Evolutionary conservation across 148 eudicot genomes (phyloP), one percentile per base, ranked within the genome.

Genomic region (Tetragonia tetragonoides): DNA sequence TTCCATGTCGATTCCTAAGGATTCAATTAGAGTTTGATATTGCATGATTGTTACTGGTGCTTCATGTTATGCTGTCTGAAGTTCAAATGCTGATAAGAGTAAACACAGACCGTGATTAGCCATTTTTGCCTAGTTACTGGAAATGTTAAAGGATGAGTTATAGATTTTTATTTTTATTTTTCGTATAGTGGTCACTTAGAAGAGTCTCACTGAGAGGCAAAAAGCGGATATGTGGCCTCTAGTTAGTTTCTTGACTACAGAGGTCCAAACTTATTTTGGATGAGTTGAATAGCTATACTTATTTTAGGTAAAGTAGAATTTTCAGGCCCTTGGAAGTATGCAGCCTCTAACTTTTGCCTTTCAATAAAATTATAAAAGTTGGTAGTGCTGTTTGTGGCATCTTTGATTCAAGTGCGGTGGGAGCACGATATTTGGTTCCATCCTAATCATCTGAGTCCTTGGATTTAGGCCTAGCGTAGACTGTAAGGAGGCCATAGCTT

Each of bases 361-460:
- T 42, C 14, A 3, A 12, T 61, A 38, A 59, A 12, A 1, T 64
- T 64, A 49, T 70, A 77, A 70, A 12, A 44, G 79, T 80, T 75
- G 70, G 80, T 66, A 64, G 56, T 66, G 41, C 53, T 71, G 59
- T 70, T 53, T 76, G 66, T 68, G 73, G 74, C 74, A 66, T 76
- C 40, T 70, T 70, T 44, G 75, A 75, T 68, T 46, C 34, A 28
- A 21, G 23, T 49, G 79, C 70, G 79, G 72, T 70, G 63, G 79
- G 70, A 69, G 68, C 59, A 20, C 39, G 7, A 70, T 75, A 47
- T 70, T 47, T 74, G 24, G 66, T 62, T 64, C 7, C 51, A 2
- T 66, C 46, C 71, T 51, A 69, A 75, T 81, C 72, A 64, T 72
- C 12, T 70, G 66, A 49, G 70, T 42, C 47, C 66, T 73, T 67